Conservation (phyloP, 225 moss, liverwort and hornwort genomes). For the Takakia lepidozioides region DNA sequence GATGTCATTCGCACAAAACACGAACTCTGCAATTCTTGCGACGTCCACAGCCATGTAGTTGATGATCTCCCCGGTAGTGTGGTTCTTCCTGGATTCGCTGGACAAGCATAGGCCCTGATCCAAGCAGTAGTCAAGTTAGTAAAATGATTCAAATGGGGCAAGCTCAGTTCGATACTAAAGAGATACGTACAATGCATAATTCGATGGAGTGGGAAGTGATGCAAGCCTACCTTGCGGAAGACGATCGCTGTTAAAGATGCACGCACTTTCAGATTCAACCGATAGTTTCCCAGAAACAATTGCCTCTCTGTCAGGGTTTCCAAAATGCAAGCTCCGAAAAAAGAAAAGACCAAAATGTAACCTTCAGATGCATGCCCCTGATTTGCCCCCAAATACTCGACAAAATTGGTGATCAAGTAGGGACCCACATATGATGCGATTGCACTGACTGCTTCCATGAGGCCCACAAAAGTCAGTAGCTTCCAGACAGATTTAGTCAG, state of each 20-base stretch:
- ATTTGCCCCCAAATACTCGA: conserved; percentile 78
- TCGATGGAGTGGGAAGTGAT: too few relatives aligned
- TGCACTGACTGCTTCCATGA: conserved; percentile 32
- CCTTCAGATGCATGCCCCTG: conserved; percentile 58
- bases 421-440: conserved; percentile 59
- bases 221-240: too few relatives aligned
- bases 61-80: conserved; percentile 59
- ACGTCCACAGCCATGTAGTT: conserved; percentile 68
- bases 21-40: conserved; percentile 34
- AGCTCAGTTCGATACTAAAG: too few relatives aligned
- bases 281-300: conserved; percentile 37
- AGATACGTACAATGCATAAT: too few relatives aligned
- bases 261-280: conserved; percentile 23
- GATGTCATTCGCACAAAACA: conserved; percentile 40
- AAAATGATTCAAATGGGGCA: too few relatives aligned
- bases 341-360: conserved; percentile 27
- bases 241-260: conserved; percentile 45
- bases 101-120: conserved; percentile 46
- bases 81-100: conserved; percentile 34
- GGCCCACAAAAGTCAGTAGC: conserved; percentile 18
- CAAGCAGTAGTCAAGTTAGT: too few relatives aligned
- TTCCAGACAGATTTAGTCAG: conserved; percentile 49
- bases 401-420: conserved; percentile 69
- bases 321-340: conserved; percentile 35
- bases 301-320: conserved; percentile 36